A percentile compares a stretch with the other conserved stretches of the same genome.
Evolutionary conservation across 495 filamentous ascomycete genomes (phyloP).

Genomic region (Collariella sp.): DNA sequence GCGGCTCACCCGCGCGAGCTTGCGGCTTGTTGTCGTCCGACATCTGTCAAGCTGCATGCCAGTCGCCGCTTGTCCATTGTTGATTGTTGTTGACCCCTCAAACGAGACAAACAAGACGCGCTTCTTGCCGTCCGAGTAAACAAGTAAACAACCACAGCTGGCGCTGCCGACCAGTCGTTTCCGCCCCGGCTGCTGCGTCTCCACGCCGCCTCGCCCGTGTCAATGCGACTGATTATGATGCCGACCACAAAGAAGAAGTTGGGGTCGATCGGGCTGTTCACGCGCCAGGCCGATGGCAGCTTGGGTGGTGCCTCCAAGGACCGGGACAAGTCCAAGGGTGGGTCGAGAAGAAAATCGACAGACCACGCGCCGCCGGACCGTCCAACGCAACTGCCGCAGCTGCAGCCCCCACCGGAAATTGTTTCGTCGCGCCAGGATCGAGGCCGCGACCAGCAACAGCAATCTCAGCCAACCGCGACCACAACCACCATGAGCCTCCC

Average conservation of each 20-base stretch:
- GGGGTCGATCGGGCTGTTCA: slow-evolving; percentile 24
- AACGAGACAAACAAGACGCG: too few species aligned
- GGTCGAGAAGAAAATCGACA: slow-evolving; percentile 9
- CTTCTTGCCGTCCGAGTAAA: slow-evolving; percentile 17
- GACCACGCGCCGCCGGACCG: background rate
- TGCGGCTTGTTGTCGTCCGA: background rate
- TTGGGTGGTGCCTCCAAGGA: slow-evolving; percentile 8
- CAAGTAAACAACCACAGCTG: slow-evolving; percentile 18
- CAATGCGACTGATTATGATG: slow-evolving; percentile 28
- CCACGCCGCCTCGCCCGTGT: background rate
- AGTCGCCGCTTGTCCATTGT: background rate
- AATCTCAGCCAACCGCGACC: slow-evolving; percentile 13
- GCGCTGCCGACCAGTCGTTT: slow-evolving; percentile 7
- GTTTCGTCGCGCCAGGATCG: slow-evolving; percentile 1
- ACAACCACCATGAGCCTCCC: slow-evolving; percentile 15
- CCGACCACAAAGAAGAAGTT: slow-evolving; percentile 29
- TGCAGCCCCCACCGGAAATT: slow-evolving; percentile 26
- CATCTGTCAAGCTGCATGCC: slow-evolving; percentile 5
- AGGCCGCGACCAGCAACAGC: too few species aligned
- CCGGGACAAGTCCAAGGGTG: slow-evolving; percentile 13
- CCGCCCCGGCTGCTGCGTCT: slow-evolving; percentile 10
- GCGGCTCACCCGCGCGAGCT: slow-evolving; percentile 14
- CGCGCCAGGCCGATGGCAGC: slow-evolving; percentile 18
- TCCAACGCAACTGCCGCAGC: slow-evolving; percentile 14
- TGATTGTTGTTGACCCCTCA: background rate